These are phyloP conservation scores for Sphagnum tenellum DNA, from an alignment of 225 moss, liverwort and hornwort species.

Conservation along the genomic window DNA sequence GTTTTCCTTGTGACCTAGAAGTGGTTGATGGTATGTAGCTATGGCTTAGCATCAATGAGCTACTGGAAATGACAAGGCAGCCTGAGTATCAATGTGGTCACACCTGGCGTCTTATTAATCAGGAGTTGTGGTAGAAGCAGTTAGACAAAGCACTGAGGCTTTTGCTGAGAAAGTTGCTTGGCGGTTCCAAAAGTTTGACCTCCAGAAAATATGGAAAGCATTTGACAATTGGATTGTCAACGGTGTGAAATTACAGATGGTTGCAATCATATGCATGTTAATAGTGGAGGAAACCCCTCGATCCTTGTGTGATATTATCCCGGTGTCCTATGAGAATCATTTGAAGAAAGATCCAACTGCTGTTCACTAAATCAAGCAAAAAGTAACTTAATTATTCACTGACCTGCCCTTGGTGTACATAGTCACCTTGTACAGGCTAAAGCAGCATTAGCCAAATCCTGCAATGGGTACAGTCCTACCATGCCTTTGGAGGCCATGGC, in stretches of 20 bases:
- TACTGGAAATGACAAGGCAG: background rate
- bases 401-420: too few relatives aligned
- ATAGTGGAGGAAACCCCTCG: slow-evolving; percentile 88
- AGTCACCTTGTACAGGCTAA: too few relatives aligned
- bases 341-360: slow-evolving; percentile 63
- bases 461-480: too few relatives aligned
- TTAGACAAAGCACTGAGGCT: background rate
- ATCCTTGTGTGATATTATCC: slow-evolving; percentile 66
- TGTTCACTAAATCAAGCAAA: slow-evolving; percentile 60
- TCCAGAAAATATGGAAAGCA: background rate
- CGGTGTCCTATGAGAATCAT: slow-evolving; percentile 65
- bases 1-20: background rate
- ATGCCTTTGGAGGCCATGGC: too few relatives aligned
- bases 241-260: slow-evolving; percentile 51
- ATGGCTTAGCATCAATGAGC: too few relatives aligned
- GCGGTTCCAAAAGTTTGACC: background rate
- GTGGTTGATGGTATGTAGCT: too few relatives aligned
- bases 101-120: background rate
- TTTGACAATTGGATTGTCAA: background rate
- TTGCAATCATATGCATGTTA: slow-evolving; percentile 91
- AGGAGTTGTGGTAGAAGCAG: background rate
- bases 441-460: too few relatives aligned
- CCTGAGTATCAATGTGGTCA: slow-evolving; percentile 3
- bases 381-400: slow-evolving; percentile 17
- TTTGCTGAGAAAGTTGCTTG: background rate